Evolutionary conservation across 129 eudicot genomes (phyloP).

Genomic region (Pulicaria dysenterica): DNA sequence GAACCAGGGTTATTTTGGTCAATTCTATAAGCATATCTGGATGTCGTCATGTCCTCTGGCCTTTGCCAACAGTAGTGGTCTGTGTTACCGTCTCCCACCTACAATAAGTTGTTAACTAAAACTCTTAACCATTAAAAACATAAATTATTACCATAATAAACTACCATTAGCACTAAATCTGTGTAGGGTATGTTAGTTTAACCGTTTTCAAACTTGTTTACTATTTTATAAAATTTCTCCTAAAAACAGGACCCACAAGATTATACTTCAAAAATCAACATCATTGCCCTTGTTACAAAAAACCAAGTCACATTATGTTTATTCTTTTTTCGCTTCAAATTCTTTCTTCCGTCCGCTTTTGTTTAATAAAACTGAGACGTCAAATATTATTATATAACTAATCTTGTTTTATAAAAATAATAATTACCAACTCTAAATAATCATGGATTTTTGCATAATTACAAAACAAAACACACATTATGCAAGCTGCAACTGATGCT

Average conservation of each 20-base stretch:
- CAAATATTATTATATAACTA: no score
- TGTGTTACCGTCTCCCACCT: slow-evolving; percentile 86
- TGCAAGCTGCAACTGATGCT: no score
- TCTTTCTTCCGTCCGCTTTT: no score
- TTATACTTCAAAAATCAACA: slow-evolving; percentile 9
- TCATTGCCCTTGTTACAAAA: neutral
- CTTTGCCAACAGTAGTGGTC: slow-evolving; percentile 91
- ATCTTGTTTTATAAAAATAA: no score
- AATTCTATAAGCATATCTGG: slow-evolving; percentile 63
- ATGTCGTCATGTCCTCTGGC: slow-evolving; percentile 87
- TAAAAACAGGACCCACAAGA: slow-evolving; percentile 1
- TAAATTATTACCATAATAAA: neutral
- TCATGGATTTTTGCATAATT: no score
- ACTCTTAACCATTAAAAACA: neutral
- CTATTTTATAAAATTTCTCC: neutral
- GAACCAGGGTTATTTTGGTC: slow-evolving; percentile 77
- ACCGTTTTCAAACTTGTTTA: no score
- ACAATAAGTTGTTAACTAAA: neutral
- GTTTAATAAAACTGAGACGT: no score
- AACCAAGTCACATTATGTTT: no score
- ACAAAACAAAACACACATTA: neutral
- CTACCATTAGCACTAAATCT: no score
- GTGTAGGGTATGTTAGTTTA: no score
- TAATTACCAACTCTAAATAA: no score
- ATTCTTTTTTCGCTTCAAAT: no score